These are phyloP conservation scores for Chiua sp. DNA, from an alignment of 1,284 basidiomycete genomes.

Conservation along the genomic window DNA sequence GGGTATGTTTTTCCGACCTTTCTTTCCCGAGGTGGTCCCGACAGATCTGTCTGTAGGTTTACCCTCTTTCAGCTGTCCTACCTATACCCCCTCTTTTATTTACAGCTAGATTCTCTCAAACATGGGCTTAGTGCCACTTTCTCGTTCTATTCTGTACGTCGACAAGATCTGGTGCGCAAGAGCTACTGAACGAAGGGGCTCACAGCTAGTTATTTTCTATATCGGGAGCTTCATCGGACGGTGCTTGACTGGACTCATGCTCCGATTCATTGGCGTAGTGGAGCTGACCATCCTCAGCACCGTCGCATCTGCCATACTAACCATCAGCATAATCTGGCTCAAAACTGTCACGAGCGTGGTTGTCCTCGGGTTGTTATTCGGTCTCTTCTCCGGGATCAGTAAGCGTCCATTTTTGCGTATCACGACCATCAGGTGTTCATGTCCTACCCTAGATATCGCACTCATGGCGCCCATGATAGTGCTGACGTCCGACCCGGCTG, in stretches of 20 bases:
- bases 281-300: slow-evolving; percentile 44
- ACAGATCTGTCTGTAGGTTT: slow-evolving; percentile 15
- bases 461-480: background rate
- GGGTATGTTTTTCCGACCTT: slow-evolving; percentile 21
- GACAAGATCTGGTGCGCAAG: background rate
- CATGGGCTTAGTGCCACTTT: slow-evolving; percentile 30
- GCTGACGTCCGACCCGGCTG: background rate
- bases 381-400: slow-evolving; percentile 52
- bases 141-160: slow-evolving; percentile 36
- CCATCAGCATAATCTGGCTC: slow-evolving; percentile 51
- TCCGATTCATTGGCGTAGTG: slow-evolving; percentile 41
- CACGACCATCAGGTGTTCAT: background rate
- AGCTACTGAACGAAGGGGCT: background rate
- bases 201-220: slow-evolving; percentile 50
- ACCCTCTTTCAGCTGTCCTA: slow-evolving; percentile 26
- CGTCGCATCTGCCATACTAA: slow-evolving; percentile 29
- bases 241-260: slow-evolving; percentile 31
- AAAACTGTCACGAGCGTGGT: slow-evolving; percentile 44
- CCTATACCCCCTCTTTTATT: slow-evolving; percentile 36
- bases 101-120: slow-evolving; percentile 33
- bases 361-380: slow-evolving; percentile 52
- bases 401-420: too few species aligned
- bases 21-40: too few species aligned
- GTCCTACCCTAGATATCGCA: background rate
- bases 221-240: slow-evolving; percentile 43